A percentile compares a stretch with the other conserved stretches of the same genome.
phyloP scores from a whole-genome alignment of 805 yeast species.

The Candida taoyuanica region DNA sequence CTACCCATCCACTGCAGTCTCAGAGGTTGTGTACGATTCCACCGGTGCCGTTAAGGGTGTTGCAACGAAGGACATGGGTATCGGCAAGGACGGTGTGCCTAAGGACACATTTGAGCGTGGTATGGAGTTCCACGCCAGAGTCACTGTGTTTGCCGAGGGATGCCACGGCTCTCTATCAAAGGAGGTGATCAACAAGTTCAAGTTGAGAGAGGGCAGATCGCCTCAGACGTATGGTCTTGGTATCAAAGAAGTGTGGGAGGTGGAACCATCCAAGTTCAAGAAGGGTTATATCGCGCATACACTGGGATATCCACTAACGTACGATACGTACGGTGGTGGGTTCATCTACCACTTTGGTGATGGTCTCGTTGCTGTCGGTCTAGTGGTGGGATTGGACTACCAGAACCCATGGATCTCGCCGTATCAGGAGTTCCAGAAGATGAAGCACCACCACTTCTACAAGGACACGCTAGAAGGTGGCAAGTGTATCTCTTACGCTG shows the following conservation, averaged over 20 bases:
- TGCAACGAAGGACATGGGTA: slow-evolving; percentile 91
- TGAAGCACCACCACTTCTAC: slow-evolving; percentile 91
- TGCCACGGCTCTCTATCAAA: slow-evolving; percentile 94
- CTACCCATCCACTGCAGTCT: slow-evolving; percentile 85
- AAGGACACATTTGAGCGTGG: slow-evolving; percentile 89
- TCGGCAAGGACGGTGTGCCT: slow-evolving; percentile 69
- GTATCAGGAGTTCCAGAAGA: slow-evolving; percentile 88
- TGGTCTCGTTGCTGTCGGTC: slow-evolving; percentile 83
- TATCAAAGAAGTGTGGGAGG: slow-evolving; percentile 96
- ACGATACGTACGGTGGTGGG: slow-evolving; percentile 89
- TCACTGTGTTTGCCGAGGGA: slow-evolving; percentile 94
- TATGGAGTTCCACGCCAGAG: slow-evolving; percentile 91
- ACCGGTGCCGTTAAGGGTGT: slow-evolving; percentile 75
- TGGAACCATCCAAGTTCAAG: slow-evolving; percentile 72
- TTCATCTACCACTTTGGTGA: slow-evolving; percentile 97
- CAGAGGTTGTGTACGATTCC: slow-evolving; percentile 63
- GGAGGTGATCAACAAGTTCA: slow-evolving; percentile 62
- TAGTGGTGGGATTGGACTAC: slow-evolving; percentile 94
- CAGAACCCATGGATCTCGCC: slow-evolving; percentile 94
- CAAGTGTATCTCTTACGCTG: slow-evolving; percentile 89
- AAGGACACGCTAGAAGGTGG: slow-evolving; percentile 75
- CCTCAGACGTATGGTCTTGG: slow-evolving; percentile 96
- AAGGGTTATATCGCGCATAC: slow-evolving; percentile 82
- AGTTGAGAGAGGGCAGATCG: slow-evolving; percentile 57
- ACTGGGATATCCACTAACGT: slow-evolving; percentile 79